phyloP scores from a whole-genome alignment of 1,284 basidiomycete genomes.

The Apiotrichum gracile region DNA sequence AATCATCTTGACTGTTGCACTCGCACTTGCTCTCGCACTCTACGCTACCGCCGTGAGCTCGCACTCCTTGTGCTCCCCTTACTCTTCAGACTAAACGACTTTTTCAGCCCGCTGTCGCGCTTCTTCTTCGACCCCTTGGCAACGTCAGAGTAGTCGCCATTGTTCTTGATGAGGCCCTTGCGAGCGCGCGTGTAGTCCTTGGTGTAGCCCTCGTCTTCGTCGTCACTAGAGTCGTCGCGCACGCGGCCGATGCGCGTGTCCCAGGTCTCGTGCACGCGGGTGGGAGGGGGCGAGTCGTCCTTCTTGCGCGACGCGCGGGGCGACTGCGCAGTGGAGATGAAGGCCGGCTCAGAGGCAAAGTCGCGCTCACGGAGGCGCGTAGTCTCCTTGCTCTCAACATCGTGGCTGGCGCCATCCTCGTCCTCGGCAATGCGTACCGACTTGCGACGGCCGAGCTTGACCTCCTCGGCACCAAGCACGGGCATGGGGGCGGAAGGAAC shows the following conservation, averaged over 20 bases:
- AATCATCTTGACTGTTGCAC: too few relatives aligned
- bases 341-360: background rate
- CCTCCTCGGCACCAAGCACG: background rate
- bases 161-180: conserved; percentile 6
- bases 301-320: background rate
- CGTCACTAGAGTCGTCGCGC: conserved; percentile 39
- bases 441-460: conserved; percentile 29
- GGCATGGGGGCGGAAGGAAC: background rate
- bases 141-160: background rate
- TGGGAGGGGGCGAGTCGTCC: conserved; percentile 6
- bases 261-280: conserved; percentile 22
- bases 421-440: conserved; percentile 34
- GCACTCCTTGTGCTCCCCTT: conserved; percentile 6
- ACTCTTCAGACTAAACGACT: conserved; percentile 9
- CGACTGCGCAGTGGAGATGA: background rate
- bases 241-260: conserved; percentile 38
- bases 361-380: conserved; percentile 1
- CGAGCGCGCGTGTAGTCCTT: conserved; percentile 34
- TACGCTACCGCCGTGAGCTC: background rate
- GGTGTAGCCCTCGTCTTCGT: conserved; percentile 26
- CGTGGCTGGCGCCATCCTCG: background rate
- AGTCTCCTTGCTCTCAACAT: conserved; percentile 2
- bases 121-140: conserved; percentile 1
- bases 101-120: background rate
- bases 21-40: background rate